These are phyloP conservation scores for Echinosophora koreensis DNA, from an alignment of 306 rosid species.

Conservation along the genomic window DNA sequence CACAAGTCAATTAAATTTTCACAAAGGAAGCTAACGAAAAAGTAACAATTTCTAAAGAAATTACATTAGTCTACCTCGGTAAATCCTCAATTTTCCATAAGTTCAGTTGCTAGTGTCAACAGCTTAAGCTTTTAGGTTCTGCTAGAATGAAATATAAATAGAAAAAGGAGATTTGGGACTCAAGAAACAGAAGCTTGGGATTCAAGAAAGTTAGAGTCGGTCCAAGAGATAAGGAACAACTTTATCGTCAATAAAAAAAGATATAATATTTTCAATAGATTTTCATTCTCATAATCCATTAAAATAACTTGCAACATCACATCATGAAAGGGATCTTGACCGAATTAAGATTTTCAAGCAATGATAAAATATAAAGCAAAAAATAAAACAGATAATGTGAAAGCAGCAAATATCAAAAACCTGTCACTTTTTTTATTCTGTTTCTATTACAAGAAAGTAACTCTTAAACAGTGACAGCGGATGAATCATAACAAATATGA, in stretches of 20 bases:
- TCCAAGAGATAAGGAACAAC: neutral
- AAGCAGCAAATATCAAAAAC: neutral
- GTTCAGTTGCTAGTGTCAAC: neutral
- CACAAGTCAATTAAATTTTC: neutral
- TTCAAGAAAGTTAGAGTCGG: constrained; percentile 10
- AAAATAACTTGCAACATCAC: constrained; percentile 9
- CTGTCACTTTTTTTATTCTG: neutral
- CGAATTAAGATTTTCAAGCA: neutral
- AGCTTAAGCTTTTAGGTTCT: neutral
- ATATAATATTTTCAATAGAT: neutral
- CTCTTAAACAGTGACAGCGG: neutral
- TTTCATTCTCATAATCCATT: constrained; percentile 1
- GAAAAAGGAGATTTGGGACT: constrained; percentile 27
- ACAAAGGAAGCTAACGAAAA: neutral
- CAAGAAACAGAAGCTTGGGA: constrained; percentile 43
- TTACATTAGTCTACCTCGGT: neutral
- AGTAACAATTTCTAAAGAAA: constrained; percentile 7
- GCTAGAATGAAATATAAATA: neutral
- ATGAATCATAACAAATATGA: neutral
- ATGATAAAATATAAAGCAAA: neutral
- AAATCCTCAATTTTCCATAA: neutral
- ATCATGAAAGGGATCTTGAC: constrained; percentile 21
- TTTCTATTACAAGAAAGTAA: neutral
- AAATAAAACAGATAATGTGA: neutral
- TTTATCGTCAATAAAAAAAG: neutral